phyloP scores from a whole-genome alignment of 2,329 filamentous ascomycete genomes.

The Trichoderma sp. region DNA sequence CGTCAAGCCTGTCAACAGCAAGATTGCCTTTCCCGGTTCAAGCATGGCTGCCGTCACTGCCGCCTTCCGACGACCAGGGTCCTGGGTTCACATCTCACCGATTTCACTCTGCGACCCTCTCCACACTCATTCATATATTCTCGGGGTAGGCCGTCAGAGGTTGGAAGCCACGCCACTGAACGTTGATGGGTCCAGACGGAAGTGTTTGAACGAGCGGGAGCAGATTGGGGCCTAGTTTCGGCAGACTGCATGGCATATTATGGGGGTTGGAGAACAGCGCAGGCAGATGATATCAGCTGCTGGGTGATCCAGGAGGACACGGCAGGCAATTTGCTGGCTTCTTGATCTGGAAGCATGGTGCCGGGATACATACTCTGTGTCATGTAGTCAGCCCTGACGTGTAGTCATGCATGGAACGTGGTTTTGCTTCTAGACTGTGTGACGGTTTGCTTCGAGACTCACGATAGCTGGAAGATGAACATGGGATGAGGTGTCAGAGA shows the following conservation, averaged over 20 bases:
- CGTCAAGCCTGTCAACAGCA: background rate
- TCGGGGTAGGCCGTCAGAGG: no score
- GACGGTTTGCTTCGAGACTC: background rate
- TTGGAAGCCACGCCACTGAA: background rate
- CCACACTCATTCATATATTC: background rate
- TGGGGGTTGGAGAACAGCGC: background rate
- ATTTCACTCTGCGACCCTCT: background rate
- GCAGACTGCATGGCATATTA: background rate
- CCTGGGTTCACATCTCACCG: background rate
- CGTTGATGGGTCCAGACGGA: constrained; percentile 6
- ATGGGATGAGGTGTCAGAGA: background rate
- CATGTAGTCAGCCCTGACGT: background rate
- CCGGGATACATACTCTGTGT: background rate
- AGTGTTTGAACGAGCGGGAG: constrained; percentile 15
- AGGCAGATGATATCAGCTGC: background rate
- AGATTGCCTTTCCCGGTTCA: background rate
- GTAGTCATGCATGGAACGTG: background rate
- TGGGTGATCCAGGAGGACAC: background rate
- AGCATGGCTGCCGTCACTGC: background rate
- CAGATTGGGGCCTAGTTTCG: background rate
- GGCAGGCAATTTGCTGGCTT: background rate
- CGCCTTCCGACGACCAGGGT: background rate
- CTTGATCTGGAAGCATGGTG: background rate
- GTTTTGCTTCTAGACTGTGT: background rate
- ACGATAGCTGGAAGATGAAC: background rate